Percentiles rank a stretch among this genome's conserved stretches.
Conservation (phyloP, 2,329 filamentous ascomycete species). For the Trichoderma guizhouense region DNA sequence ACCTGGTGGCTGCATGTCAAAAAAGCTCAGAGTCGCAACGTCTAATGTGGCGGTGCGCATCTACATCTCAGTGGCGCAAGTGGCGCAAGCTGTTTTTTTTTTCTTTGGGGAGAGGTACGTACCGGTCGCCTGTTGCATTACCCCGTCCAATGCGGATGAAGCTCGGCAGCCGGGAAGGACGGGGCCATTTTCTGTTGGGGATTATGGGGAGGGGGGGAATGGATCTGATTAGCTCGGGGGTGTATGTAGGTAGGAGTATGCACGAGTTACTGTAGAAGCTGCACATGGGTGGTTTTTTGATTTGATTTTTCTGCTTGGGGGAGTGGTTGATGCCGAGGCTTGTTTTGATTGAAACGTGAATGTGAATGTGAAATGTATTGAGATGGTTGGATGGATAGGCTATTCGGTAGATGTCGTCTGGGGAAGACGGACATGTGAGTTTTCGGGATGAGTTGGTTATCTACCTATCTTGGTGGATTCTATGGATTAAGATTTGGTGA, state of each 20-base stretch:
- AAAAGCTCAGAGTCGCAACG: not conserved
- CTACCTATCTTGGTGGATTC: not conserved
- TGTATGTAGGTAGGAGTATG: not conserved
- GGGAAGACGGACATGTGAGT: not conserved
- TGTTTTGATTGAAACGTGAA: not conserved
- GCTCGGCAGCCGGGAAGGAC: not conserved
- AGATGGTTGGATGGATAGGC: not conserved
- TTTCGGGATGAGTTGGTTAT: not conserved
- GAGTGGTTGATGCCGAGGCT: not conserved
- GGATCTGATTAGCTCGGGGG: not conserved
- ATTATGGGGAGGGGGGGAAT: not conserved
- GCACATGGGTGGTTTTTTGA: not conserved
- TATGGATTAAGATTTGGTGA: not conserved
- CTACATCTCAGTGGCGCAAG: not conserved
- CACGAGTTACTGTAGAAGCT: not conserved
- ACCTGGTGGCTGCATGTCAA: not conserved
- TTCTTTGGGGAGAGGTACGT: not conserved
- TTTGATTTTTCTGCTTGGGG: not conserved
- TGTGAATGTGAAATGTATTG: not conserved
- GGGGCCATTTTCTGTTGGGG: conserved; percentile 15
- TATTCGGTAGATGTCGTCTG: not conserved
- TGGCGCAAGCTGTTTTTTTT: not conserved
- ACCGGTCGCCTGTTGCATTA: not conserved
- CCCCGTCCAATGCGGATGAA: not conserved
- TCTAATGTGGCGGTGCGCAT: not conserved